Base-by-base conservation (phyloP, 441 rosid species). In the Hura crepitans region DNA sequence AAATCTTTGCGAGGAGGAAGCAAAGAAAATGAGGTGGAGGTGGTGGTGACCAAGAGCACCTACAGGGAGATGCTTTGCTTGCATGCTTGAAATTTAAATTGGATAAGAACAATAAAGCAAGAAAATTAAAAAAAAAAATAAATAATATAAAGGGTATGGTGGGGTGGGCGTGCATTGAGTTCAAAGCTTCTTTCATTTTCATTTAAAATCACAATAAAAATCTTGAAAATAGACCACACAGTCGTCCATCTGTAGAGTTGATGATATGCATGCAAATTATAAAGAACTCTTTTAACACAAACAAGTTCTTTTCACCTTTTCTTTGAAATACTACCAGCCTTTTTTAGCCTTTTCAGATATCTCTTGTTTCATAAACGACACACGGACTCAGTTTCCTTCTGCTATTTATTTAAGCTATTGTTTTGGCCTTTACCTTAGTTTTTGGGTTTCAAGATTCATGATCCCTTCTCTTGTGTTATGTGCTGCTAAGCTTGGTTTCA, bases 61-160 rank as follows among this genome's bases (percentile, higher is more conserved):
- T 56, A 70, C 18, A 68, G 75, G 67, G 65, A 73, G 89, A 87
- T 90, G 81, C 96, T 86, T 88, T 90, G 88, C 89, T 84, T 92
- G 77, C 78, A 70, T 79, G 79, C 80, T 82, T 77, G 78, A 67
- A 18, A 72, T 27, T 77, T 79, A 67, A 18, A 72, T 27, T 79
- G 69, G 15, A 74, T n/a, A 61, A 63, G 70, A 56, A 8, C 65
- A 11, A 12, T 42, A 1, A 42, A 73, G 69, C 61, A 69, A 28
- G 27, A 71, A 51, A 8, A 15, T 11, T 18, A 17, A 71, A 0
- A 17, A 53, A 31, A 39, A 4, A 17, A 5, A 17, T 53, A 33
- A 28, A 17, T 35, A 8, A 57, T 2, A 4, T 22, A 31, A 17
- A 42, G 50, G 37, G 54, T 45, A 54, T 47, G 37, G 65, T 72